phyloP scores from a whole-genome alignment of 345 rosid genomes.

The Clarkia xantiana region DNA sequence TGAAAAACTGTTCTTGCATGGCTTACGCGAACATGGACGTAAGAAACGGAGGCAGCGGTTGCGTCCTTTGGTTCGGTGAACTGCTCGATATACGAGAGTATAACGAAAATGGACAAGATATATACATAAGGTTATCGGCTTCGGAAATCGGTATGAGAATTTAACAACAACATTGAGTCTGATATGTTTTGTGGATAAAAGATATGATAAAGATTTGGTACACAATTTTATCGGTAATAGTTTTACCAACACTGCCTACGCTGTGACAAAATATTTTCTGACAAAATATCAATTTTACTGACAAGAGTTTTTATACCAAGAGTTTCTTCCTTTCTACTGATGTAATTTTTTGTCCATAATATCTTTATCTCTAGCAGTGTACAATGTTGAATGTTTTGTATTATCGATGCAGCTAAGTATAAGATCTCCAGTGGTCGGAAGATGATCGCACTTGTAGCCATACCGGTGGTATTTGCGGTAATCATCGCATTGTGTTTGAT shows the following conservation, averaged over 20 bases:
- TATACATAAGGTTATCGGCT: conserved; percentile 26
- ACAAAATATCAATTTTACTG: background rate
- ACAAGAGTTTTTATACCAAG: background rate
- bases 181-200: too few relatives aligned
- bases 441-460: conserved; percentile 8
- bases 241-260: too few relatives aligned
- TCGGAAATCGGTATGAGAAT: conserved; percentile 15
- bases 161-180: background rate
- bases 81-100: conserved; percentile 25
- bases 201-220: too few relatives aligned
- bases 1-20: conserved; percentile 30
- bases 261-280: too few relatives aligned
- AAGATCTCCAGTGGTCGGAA: conserved; percentile 8
- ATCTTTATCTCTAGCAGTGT: too few relatives aligned
- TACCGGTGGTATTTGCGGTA: conserved; percentile 6
- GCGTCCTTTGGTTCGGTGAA: conserved; percentile 32
- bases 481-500: conserved; percentile 11
- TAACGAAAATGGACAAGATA: conserved; percentile 19
- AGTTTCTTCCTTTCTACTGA: too few relatives aligned
- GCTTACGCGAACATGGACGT: conserved; percentile 33
- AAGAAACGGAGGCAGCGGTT: conserved; percentile 27
- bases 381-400: too few relatives aligned
- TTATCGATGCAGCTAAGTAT: conserved; percentile 3
- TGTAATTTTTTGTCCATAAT: too few relatives aligned
- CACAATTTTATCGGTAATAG: too few relatives aligned